Evolutionary conservation across 2,329 filamentous ascomycete genomes (phyloP), one percentile per base, ranked within the genome.

Genomic region (Zasmidium angulare): DNA sequence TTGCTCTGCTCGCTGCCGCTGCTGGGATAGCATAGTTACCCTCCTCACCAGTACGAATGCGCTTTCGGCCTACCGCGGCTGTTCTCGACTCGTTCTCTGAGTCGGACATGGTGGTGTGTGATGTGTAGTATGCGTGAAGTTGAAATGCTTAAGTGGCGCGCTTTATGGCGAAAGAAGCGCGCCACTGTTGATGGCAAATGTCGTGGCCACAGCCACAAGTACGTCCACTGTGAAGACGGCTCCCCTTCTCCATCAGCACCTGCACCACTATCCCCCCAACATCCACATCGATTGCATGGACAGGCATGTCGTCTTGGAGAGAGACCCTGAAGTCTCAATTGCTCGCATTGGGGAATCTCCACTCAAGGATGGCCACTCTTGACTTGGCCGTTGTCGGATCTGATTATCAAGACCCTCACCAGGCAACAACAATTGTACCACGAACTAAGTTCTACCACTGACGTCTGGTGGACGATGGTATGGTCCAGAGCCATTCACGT

Each of bases 41-140:
- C 22, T 23, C 46, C 47, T 56, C 47, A 55, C 47, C 52, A n/a
- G 31, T 31, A 36, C 49, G 24, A 17, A 21, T 51, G 48, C 57
- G 57, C 57, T 55, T 59, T 23, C 57, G 36, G 10, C 57, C 57
- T 9, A 59, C 50, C 20, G 57, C 53, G 20, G 48, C 31, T 10
- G 57, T 49, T 12, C 57, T 46, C 7, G 57, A 59, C 12, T 59
- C 57, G 22, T 46, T 24, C 22, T 55, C 57, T n/a, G 52, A 55
- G 22, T 48, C 57, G 24, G 57, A 59, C 52, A 55, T 56, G 20
- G 24, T 20, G 31, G 20, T n/a, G 20, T 19, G 23, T 46, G 49
- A 46, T 4, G 11, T 40, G 43, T 20, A 22, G 40, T 19, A 22
- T 14, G 26, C n/a, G 24, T 49, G 49, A 21, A 20, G n/a, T 31